These are phyloP conservation scores for Linderniella brevidens DNA, from an alignment of 257 asterid species.

Conservation along the genomic window DNA sequence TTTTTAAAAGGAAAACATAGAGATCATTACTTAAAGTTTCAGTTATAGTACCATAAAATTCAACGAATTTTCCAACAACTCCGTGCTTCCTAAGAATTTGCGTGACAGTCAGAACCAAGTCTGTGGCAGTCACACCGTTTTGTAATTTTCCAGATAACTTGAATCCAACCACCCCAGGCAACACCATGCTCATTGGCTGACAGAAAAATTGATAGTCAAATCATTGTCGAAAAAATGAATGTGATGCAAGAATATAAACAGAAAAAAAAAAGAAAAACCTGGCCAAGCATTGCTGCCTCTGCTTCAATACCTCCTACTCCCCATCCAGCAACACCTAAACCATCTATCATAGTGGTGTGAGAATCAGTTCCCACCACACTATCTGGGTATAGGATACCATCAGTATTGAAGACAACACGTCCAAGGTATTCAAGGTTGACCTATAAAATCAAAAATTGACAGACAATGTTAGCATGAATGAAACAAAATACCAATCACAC, in stretches of 20 bases:
- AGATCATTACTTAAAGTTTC: background rate
- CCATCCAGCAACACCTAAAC: constrained; percentile 97
- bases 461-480: background rate
- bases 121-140: constrained; percentile 86
- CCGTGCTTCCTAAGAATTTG: constrained; percentile 87
- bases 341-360: constrained; percentile 96
- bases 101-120: constrained; percentile 75
- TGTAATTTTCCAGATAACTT: constrained; percentile 65
- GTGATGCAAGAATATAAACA: background rate
- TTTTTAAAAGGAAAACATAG: background rate
- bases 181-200: constrained; percentile 97
- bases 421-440: constrained; percentile 94
- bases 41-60: constrained; percentile 40
- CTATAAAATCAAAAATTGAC: constrained; percentile 15
- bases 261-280: constrained; percentile 38
- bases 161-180: constrained; percentile 93
- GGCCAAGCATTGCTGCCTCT: constrained; percentile 98
- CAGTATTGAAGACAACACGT: constrained; percentile 74
- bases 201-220: constrained; percentile 10
- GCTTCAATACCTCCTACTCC: constrained; percentile 99
- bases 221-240: constrained; percentile 7
- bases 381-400: constrained; percentile 81
- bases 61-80: constrained; percentile 84
- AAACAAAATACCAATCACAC: background rate
- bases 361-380: constrained; percentile 98